Evolutionary conservation across 805 yeast species (phyloP), one percentile per base, ranked within the genome.

Genomic region (Metschnikowia henanensis): DNA sequence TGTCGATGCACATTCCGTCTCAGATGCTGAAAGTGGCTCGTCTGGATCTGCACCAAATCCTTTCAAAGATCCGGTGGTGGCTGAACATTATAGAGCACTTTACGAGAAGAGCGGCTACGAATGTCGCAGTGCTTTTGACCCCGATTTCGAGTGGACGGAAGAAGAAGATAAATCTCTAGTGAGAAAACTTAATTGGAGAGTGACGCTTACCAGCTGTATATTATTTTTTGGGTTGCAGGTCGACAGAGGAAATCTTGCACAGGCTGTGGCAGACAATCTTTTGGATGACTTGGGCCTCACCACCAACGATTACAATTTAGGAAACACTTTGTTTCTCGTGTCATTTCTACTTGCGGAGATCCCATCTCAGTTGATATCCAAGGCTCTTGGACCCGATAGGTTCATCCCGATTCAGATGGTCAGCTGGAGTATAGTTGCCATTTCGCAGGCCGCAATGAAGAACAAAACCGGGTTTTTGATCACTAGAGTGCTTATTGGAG

Each of bases 291-390:
- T 81, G 42, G 56, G 65, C 1, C 52, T 83, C 53, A 72, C 73
- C 13, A 80, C 84, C 8, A 65, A 76, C 51, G 77, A 83, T 43
- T 81, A 73, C 58, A 84, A 83, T 59, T 56, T 68, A 28, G 89
- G 86, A 18, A 75, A 68, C 47, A 79, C 83, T 3, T 68, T 83
- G 33, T 75, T 75, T 53, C 65, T 70, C 47, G 65, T 79, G 6
- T 66, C 76, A 36, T 83, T 83, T 54, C 58, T 82, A 38, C 53
- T 64, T 19, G 77, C 83, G 16, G 88, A 83, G 58, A 58, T 83
- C 12, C 88, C 88, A 0, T 80, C 86, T 3, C 87, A 83, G 55
- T 65, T 83, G 49, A 66, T 83, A 29, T 76, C 84, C 13, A 82
- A 83, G 60, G 70, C 68, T 40, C 39, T 83, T 26, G 89, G 88